Percentiles rank a stretch among this genome's conserved stretches.
phyloP scores from a whole-genome alignment of 352 stramenopile species.

The Pythium grandisporangium region DNA sequence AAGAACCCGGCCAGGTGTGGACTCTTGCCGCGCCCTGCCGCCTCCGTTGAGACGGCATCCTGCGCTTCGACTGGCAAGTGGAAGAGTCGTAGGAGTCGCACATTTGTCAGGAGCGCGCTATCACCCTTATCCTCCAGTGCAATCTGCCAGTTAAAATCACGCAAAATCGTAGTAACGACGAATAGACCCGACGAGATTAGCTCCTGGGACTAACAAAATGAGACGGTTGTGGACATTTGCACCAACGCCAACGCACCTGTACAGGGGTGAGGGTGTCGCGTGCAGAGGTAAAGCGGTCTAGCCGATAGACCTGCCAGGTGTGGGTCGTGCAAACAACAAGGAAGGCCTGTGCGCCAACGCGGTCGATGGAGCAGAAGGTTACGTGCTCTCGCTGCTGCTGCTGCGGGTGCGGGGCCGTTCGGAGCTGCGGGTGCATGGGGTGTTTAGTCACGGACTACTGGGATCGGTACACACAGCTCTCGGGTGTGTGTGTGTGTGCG shows the following conservation, averaged over 20 bases:
- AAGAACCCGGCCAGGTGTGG: slow-evolving; percentile 27
- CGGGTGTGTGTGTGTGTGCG: no score
- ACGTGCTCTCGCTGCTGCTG: slow-evolving; percentile 21
- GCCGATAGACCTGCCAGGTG: slow-evolving; percentile 45
- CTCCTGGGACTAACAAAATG: no score
- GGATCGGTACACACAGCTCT: slow-evolving; percentile 2
- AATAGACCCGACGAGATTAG: no score
- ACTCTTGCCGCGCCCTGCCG: background rate
- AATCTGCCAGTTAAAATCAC: slow-evolving; percentile 92
- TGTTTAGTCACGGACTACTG: no score
- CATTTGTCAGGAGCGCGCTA: slow-evolving; percentile 23
- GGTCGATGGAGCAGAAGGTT: slow-evolving; percentile 57
- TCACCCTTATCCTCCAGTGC: slow-evolving; percentile 31
- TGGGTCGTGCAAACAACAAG: slow-evolving; percentile 47
- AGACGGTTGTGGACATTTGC: slow-evolving; percentile 82
- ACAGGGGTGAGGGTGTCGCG: slow-evolving; percentile 63
- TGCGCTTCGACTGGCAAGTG: slow-evolving; percentile 16
- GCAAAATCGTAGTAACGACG: slow-evolving; percentile 97
- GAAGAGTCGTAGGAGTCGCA: slow-evolving; percentile 61
- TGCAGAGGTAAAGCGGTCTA: slow-evolving; percentile 32
- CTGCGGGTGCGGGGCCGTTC: slow-evolving; percentile 2
- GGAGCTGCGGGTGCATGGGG: slow-evolving; percentile 5
- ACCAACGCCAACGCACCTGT: slow-evolving; percentile 94
- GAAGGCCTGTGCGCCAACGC: slow-evolving; percentile 34
- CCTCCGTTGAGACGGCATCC: background rate